Conservation (phyloP, 176 grass and related monocot genomes). For the Oropetium thomaeum region DNA sequence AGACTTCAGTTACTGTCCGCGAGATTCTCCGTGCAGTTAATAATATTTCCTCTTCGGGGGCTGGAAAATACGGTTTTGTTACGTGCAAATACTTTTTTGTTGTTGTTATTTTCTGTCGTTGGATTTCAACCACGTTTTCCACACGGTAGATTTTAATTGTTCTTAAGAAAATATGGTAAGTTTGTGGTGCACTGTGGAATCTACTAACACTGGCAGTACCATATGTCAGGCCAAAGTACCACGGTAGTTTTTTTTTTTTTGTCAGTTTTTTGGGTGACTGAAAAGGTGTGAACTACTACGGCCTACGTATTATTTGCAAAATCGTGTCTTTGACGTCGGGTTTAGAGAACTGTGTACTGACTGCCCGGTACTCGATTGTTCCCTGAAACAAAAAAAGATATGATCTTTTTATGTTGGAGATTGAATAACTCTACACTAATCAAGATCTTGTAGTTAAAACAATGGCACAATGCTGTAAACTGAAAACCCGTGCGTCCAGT, state of each 20-base stretch:
- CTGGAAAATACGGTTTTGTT: not conserved
- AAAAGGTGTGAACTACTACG: slow-evolving; percentile 14
- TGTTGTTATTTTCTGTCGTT: too few relatives aligned
- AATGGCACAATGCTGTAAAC: slow-evolving; percentile 40
- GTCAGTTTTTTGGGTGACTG: not conserved
- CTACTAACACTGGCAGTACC: not conserved
- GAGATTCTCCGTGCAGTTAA: not conserved
- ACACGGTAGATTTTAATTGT: not conserved
- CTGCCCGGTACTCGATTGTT: slow-evolving; percentile 42
- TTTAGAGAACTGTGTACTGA: slow-evolving; percentile 23
- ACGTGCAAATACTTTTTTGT: not conserved
- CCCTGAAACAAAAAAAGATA: slow-evolving; percentile 24
- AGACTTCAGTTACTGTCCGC: slow-evolving; percentile 26
- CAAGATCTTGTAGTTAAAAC: slow-evolving; percentile 69
- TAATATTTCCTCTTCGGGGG: not conserved
- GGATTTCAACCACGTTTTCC: too few relatives aligned
- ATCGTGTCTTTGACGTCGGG: slow-evolving; percentile 29
- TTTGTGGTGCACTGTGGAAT: slow-evolving; percentile 8
- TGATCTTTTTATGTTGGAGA: slow-evolving; percentile 26
- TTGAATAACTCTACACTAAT: slow-evolving; percentile 50
- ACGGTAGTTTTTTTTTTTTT: not conserved
- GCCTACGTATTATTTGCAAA: slow-evolving; percentile 2
- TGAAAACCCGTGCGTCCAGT: slow-evolving; percentile 11
- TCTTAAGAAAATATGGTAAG: not conserved
- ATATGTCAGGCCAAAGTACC: not conserved